phyloP scores from a whole-genome alignment of 2,329 filamentous ascomycete genomes.

The Diaporthe helianthi region DNA sequence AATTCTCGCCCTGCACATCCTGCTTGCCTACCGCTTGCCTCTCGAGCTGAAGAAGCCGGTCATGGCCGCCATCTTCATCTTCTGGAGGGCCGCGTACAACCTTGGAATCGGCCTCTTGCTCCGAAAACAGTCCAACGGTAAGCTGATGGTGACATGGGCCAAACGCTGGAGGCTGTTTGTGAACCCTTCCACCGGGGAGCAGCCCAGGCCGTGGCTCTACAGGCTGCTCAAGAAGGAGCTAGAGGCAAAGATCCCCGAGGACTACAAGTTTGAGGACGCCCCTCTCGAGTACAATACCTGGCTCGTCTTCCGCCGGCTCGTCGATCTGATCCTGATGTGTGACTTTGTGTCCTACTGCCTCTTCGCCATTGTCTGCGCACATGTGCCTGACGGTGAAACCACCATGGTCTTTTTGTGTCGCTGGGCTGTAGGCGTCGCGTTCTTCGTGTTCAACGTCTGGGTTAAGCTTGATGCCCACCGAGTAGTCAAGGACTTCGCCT shows the following conservation, averaged over 20 bases:
- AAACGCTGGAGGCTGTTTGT: conserved; percentile 87
- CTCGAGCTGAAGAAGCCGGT: conserved; percentile 72
- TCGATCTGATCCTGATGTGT: conserved; percentile 98
- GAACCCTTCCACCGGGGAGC: conserved; percentile 78
- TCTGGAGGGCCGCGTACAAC: conserved; percentile 94
- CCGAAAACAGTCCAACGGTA: conserved; percentile 87
- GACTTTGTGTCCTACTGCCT: conserved; percentile 97
- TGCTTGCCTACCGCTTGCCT: conserved; percentile 77
- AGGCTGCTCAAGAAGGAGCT: conserved; percentile 85
- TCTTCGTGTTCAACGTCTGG: conserved; percentile 96
- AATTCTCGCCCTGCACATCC: conserved; percentile 78
- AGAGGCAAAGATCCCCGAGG: conserved; percentile 90
- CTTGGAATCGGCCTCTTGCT: conserved; percentile 90
- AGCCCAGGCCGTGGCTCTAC: conserved; percentile 84
- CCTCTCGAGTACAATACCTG: conserved; percentile 99
- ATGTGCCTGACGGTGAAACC: conserved; percentile 76
- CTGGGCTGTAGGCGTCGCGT: conserved; percentile 78
- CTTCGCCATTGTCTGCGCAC: conserved; percentile 88
- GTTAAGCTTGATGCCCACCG: conserved; percentile 97
- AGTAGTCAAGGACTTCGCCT: conserved; percentile 98
- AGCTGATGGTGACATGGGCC: conserved; percentile 86
- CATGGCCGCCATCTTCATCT: conserved; percentile 84
- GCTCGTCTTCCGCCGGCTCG: conserved; percentile 93
- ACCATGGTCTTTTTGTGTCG: conserved; percentile 72
- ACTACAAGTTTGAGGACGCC: conserved; percentile 92